phyloP scores from a whole-genome alignment of 2,329 filamentous ascomycete genomes.

The Fusarium hainanense region DNA sequence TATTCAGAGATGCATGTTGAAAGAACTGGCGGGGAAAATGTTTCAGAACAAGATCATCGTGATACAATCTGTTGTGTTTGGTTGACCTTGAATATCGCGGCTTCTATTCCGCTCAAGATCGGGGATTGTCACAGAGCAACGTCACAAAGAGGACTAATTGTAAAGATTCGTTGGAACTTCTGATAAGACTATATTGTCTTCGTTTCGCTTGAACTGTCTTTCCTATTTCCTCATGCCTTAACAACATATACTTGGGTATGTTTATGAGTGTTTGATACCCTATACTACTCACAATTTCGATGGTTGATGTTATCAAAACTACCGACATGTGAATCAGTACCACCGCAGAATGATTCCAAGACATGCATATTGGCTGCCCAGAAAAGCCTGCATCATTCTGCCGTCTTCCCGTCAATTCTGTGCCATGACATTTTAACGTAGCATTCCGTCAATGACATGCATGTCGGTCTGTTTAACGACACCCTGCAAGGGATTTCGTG shows the following conservation, averaged over 20 bases:
- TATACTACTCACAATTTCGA: constrained; percentile 29
- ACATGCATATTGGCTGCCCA: constrained; percentile 57
- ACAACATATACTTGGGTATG: not conserved
- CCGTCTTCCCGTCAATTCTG: constrained; percentile 85
- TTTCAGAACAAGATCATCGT: constrained; percentile 75
- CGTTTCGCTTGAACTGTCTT: not conserved
- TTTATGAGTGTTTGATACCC: not conserved
- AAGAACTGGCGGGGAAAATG: constrained; percentile 60
- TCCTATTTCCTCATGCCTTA: rapidly evolving
- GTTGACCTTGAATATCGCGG: not conserved
- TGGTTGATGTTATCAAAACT: constrained; percentile 69
- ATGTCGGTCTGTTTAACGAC: constrained; percentile 79
- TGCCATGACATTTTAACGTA: constrained; percentile 92
- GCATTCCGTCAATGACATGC: constrained; percentile 77
- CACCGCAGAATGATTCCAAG: constrained; percentile 57
- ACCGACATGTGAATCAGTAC: constrained; percentile 62
- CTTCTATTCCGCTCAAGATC: not conserved
- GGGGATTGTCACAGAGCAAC: not conserved
- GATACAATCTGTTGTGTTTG: constrained; percentile 74
- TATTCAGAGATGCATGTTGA: constrained; percentile 42
- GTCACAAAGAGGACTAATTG: not conserved
- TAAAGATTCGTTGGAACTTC: not conserved
- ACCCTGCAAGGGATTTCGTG: constrained; percentile 79
- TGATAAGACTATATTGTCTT: not conserved
- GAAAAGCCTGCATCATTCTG: constrained; percentile 80